Percentiles rank a stretch among this genome's conserved stretches.
These are phyloP conservation scores for Aegilops tauschii DNA, from an alignment of 176 grass and related monocot species.

Conservation along the genomic window DNA sequence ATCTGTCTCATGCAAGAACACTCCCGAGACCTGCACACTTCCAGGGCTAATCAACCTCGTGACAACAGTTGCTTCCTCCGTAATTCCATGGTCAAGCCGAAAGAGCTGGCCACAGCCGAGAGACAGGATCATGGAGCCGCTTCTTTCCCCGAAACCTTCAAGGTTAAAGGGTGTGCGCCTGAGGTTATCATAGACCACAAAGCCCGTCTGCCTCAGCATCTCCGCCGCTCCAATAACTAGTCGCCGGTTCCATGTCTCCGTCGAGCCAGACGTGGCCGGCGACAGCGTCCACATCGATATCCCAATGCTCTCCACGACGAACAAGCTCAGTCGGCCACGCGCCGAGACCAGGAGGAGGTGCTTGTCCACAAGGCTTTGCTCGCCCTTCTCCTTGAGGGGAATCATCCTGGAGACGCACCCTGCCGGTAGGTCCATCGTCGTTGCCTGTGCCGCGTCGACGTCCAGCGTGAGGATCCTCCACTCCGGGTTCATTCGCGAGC, in stretches of 20 bases:
- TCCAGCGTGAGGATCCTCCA: background rate
- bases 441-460: background rate
- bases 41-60: no score
- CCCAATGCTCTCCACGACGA: background rate
- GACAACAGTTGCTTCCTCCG: background rate
- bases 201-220: background rate
- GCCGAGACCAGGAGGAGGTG: background rate
- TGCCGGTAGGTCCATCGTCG: background rate
- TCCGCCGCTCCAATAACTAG: background rate
- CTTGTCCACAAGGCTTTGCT: no score
- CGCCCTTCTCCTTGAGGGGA: no score
- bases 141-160: slow-evolving; percentile 12
- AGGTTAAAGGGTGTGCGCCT: background rate
- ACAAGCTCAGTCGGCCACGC: background rate
- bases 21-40: background rate
- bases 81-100: background rate
- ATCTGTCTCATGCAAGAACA: slow-evolving; percentile 2
- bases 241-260: background rate
- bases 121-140: background rate
- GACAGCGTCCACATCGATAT: slow-evolving; percentile 18
- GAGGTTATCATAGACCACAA: background rate
- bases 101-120: background rate
- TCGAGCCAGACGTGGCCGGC: background rate
- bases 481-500: no score
- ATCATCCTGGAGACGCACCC: background rate